These are phyloP conservation scores for Lepidium aucheri DNA, from an alignment of 345 rosid species.

Conservation along the genomic window DNA sequence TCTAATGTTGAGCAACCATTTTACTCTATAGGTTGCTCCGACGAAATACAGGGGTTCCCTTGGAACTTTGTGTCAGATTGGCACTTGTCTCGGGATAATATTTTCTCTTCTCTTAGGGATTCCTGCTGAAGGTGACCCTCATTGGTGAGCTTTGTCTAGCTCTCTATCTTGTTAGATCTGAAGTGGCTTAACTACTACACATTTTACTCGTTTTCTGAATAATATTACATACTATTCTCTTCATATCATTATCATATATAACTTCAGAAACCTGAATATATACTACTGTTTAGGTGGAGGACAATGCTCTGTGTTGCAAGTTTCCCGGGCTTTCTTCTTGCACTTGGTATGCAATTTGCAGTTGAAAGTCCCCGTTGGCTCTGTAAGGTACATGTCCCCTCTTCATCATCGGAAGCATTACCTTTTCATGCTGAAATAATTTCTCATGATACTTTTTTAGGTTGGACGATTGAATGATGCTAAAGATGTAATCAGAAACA, in stretches of 20 bases:
- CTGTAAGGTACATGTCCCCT: slow-evolving; percentile 44
- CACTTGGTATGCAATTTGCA: slow-evolving; percentile 69
- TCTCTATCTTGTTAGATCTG: not conserved
- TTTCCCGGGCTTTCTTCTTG: slow-evolving; percentile 48
- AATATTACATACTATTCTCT: not conserved
- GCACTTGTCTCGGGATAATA: slow-evolving; percentile 72
- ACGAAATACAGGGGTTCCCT: slow-evolving; percentile 68
- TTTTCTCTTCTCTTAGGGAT: slow-evolving; percentile 50
- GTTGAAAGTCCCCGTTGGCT: slow-evolving; percentile 89
- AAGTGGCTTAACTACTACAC: not conserved
- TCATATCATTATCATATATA: not conserved
- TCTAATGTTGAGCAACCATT: not conserved
- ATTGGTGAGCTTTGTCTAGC: slow-evolving; percentile 46
- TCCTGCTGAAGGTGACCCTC: slow-evolving; percentile 58
- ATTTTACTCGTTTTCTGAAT: not conserved
- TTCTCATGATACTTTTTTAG: slow-evolving; percentile 24
- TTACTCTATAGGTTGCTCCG: slow-evolving; percentile 53
- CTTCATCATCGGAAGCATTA: not conserved
- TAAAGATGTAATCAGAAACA: slow-evolving; percentile 37
- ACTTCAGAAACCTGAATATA: not conserved
- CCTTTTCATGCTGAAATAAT: slow-evolving; percentile 3
- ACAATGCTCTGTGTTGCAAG: slow-evolving; percentile 54
- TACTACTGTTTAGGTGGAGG: slow-evolving; percentile 66
- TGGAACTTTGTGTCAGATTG: slow-evolving; percentile 56
- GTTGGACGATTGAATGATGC: slow-evolving; percentile 58